Evolutionary conservation across 208 protist genomes (phyloP).

Genomic region (Leishmania braziliensis): DNA sequence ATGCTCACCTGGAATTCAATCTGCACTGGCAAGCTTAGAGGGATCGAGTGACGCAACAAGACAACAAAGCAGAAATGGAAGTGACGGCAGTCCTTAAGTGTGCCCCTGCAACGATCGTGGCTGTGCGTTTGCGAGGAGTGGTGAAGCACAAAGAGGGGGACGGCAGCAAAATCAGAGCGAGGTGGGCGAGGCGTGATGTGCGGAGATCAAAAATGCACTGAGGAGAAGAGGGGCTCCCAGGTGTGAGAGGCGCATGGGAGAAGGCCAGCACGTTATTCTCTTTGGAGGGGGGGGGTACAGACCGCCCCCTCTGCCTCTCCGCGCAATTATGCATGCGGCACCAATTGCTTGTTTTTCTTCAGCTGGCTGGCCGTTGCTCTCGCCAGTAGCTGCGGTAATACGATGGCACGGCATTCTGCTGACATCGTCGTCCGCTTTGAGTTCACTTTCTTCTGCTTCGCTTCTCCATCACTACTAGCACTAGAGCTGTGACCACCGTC

Average conservation of each 20-base stretch:
- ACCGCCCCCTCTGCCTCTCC: not conserved
- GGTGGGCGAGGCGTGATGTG: not conserved
- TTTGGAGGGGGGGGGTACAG: not conserved
- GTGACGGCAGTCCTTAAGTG: not conserved
- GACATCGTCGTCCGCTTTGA: not conserved
- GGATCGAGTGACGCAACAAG: no score
- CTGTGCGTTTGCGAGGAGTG: not conserved
- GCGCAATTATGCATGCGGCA: not conserved
- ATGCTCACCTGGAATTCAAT: not conserved
- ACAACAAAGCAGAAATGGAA: not conserved
- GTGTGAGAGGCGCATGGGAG: not conserved
- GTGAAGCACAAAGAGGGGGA: not conserved
- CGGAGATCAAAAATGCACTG: not conserved
- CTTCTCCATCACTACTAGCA: not conserved
- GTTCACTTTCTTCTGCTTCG: not conserved
- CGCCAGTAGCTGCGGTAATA: not conserved
- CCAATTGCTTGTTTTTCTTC: no score
- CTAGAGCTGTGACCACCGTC: not conserved
- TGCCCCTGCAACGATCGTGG: not conserved
- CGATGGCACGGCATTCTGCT: not conserved
- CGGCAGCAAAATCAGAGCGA: not conserved
- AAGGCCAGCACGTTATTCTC: not conserved
- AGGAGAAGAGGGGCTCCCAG: not conserved
- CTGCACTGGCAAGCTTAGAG: not conserved
- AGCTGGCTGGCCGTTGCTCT: not conserved